Evolutionary conservation across 1,139 yeast genomes (phyloP), one percentile per base, ranked within the genome.

Genomic region (Suhomyces taliae): DNA sequence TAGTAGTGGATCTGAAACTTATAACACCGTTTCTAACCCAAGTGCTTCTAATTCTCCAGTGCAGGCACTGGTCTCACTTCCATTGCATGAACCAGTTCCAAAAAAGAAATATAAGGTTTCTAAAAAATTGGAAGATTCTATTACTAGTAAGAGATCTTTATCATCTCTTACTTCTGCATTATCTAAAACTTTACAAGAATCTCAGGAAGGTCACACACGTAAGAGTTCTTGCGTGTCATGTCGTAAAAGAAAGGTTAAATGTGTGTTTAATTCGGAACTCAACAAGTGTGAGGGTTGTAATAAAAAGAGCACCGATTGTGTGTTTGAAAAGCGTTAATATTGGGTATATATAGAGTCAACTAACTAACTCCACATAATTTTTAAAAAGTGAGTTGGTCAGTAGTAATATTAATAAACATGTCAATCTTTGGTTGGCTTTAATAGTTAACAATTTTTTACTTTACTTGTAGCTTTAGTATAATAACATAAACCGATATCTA

Each of bases 241-340:
- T 53, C 61, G 76, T 47, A 69, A 66, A 53, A 59, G 74, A 52
- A 71, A 71, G 53, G 72, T 71, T 11, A 69, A 67, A 54, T 71
- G 76, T 55, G 67, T 69, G 42, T 64, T 53, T 48, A 67, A 65
- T 43, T 55, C 58, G 41, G 59, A 53, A 42, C 53, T 62, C 43
- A 59, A 59, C 44, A 65, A 61, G 53, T 71, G 76, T 57, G 74
- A 69, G 52, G 72, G 71, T 24, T 71, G 76, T 53, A 56, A 55
- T 41, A 70, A 67, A 52, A 69, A 69, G 59, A 67, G 62, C 47
- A 62, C 61, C 50, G 67, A 58, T 39, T 71, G 76, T 61, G 59
- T 55, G 41, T 69, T 64, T 53, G 72, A 66, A 36, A 54, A 52
- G 48, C 41, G 47, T 41, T 45, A 45, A 36, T 44, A 36, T 34